phyloP scores from a whole-genome alignment of 257 asterid genomes.

The Paraleonurus japonicus region DNA sequence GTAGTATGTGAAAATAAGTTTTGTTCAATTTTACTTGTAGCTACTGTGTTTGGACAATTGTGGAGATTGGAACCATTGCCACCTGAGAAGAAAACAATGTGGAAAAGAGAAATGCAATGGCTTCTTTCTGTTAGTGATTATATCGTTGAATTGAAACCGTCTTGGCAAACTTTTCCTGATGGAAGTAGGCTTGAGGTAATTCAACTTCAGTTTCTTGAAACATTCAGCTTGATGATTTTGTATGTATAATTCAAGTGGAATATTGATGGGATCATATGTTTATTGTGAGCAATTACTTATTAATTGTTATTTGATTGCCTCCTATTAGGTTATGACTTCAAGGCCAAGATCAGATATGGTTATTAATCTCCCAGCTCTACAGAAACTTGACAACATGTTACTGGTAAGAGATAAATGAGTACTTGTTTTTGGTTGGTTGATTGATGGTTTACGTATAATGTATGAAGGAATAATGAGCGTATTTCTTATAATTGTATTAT shows the following conservation, averaged over 20 bases:
- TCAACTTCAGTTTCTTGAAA: background rate
- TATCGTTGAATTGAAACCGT: constrained; percentile 71
- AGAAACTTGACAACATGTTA: constrained; percentile 82
- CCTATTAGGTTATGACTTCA: constrained; percentile 66
- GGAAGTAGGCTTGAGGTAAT: constrained; percentile 83
- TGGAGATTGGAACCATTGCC: constrained; percentile 89
- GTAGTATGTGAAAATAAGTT: background rate
- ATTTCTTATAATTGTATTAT: background rate
- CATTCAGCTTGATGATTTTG: background rate
- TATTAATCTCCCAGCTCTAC: constrained; percentile 85
- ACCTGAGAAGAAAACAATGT: constrained; percentile 66
- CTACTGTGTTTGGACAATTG: constrained; percentile 82
- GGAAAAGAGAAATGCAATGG: constrained; percentile 86
- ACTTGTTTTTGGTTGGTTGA: background rate
- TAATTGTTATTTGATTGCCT: background rate
- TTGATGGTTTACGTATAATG: background rate
- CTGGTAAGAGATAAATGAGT: constrained; percentile 45
- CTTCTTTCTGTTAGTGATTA: constrained; percentile 71
- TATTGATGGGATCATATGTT: background rate
- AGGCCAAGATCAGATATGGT: constrained; percentile 67
- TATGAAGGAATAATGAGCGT: background rate
- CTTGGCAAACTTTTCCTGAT: constrained; percentile 75
- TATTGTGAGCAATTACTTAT: background rate
- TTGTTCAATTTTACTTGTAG: constrained; percentile 33
- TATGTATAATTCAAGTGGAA: constrained; percentile 14